These are phyloP conservation scores for Vachellia pachyceras DNA, from an alignment of 306 rosid genomes.

Conservation along the genomic window DNA sequence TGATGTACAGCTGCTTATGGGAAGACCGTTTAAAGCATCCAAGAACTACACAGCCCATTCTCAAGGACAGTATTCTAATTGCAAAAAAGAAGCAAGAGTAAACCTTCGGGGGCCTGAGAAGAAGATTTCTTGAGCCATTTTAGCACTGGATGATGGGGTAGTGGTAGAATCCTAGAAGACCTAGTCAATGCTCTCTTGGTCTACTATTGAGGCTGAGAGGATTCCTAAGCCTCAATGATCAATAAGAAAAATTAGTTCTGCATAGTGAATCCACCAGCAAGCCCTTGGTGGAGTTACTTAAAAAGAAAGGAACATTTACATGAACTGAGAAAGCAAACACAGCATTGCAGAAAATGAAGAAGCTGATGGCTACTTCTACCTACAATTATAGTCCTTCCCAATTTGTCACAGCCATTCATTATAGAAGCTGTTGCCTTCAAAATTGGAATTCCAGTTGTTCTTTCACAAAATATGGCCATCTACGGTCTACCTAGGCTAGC, in stretches of 20 bases:
- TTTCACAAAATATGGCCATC: not conserved
- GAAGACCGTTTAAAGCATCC: not conserved
- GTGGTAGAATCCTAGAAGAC: not conserved
- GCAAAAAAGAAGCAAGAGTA: not conserved
- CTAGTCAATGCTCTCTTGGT: too few species aligned
- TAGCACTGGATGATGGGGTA: not conserved
- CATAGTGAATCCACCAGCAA: not conserved
- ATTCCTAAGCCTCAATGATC: not conserved
- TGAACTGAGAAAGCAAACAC: slow-evolving; percentile 1
- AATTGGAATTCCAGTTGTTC: not conserved
- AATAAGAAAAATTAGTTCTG: not conserved
- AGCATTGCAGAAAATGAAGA: not conserved
- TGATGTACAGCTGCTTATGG: not conserved
- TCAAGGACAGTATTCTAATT: not conserved
- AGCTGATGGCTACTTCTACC: not conserved
- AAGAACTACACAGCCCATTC: too few species aligned
- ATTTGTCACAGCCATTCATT: not conserved
- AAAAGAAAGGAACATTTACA: not conserved
- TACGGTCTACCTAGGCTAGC: not conserved
- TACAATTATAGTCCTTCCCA: not conserved
- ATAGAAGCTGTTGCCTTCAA: not conserved
- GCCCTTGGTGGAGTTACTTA: not conserved
- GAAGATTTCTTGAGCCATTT: not conserved
- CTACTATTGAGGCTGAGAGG: too few species aligned
- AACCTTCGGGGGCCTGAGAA: not conserved